Base-by-base conservation (phyloP, 176 grass and related monocot species). In the Thinopyrum elongatum region DNA sequence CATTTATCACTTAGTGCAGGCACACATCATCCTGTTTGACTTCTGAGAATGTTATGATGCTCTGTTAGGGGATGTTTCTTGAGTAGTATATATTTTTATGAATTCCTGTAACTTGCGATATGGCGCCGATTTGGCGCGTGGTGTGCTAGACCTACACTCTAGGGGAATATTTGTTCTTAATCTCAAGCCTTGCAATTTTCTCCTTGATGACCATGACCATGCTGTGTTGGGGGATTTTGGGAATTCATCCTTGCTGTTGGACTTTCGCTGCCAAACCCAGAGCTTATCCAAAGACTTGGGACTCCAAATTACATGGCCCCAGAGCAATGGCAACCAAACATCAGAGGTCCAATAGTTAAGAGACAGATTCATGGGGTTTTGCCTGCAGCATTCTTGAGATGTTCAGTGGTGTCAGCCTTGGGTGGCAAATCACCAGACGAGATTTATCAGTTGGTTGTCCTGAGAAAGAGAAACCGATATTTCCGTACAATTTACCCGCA, bases 261-360 rank as follows among this genome's bases (percentile, higher is more conserved):
- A 66, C 92, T 99, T 62, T 91, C 92, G 46, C 70, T 99, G 30
- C 92, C 97, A 55, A 88, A 69, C 76, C 80, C 92, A 7, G 93
- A 99, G 55, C 78, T 96, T 70, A 81, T 91, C 69, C 94, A 96
- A 75, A 85, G 94, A 82, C 84, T 96, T 44, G 97, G 97, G 23
- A 94, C 97, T 80, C 94, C 94, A 79, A 96, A 94, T 87, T 96
- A 99, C 63, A 99, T 99, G 97, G 92, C 97, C 57, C 97, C 97
- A 59, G 97, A 99, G 82, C 97, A 99, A 82, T 96, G 93, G 93
- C 82, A 94, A 71, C 97, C 97, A 72, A 92, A 81, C 65, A 91
- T 94, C 42, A 90, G 94, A 36, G 97, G 97, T 31, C 94, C 94
- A 1, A 87, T 84, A 91, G 92, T 88, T 93, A 86, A 39, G 93